Evolutionary conservation across 169 alveolate genomes (phyloP), one percentile per base, ranked within the genome.

Genomic region (Cystoisospora suis): DNA sequence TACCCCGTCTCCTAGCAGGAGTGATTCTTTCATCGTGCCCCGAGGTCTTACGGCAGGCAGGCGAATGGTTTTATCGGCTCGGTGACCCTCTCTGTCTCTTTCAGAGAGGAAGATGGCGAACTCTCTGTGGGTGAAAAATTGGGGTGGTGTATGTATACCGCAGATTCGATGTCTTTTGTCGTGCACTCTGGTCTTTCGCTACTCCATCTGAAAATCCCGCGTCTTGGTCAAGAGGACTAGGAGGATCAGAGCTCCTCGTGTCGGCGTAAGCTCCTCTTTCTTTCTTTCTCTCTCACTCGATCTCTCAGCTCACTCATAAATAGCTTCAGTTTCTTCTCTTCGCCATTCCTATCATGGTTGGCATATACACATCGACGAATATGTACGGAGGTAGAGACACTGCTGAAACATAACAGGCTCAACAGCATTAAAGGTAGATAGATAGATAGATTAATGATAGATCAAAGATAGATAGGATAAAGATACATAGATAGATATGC

Each of bases 171-270:
- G 42, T 36, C 2, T 72, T 72, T 20, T 34, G 42, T 9, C 9
- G 32, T 17, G 83, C 83, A 27, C 42, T 72, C 83, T 72, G 83
- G 83, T 34, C 83, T 27, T 72, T 72, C 83, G 56, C 32, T 34
- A 44, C 45, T 44, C n/a, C n/a, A 44, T 65, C 77, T 65, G 45
- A 32, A 36, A n/a, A 4, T 23, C 77, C 77, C 44, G 5, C 27
- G 45, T 7, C 15, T 15, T 65, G 77, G 77, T 12, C 27, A 1
- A 36, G n/a, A 15, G 77, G 40, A 7, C 9, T 65, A 15, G 77
- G 77, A 65, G 77, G 61, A 9, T 12, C 34, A 2, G 12, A 23
- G 23, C 77, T 36, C 77, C 6, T 44, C 42, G 77, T 65, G 9
- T 36, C 77, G 12, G n/a, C 77, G 77, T 65, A 65, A 65, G 77